A percentile compares a stretch with the other conserved stretches of the same genome.
Evolutionary conservation across 345 rosid genomes (phyloP).

Genomic region (Pistacia integerrima): DNA sequence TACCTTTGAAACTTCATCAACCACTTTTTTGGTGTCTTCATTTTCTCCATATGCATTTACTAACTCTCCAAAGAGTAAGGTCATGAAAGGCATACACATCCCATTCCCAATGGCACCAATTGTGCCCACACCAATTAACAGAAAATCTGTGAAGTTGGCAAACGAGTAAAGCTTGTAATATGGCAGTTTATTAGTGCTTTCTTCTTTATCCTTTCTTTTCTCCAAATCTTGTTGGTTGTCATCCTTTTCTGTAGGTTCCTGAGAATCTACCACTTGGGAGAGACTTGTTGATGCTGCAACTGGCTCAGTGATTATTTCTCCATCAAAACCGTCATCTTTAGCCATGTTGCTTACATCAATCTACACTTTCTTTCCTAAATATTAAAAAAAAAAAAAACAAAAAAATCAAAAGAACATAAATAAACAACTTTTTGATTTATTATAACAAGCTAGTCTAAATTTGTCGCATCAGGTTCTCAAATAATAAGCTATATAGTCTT

Average conservation of each 20-base stretch:
- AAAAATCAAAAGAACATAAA: too few relatives aligned
- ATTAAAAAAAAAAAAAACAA: too few relatives aligned
- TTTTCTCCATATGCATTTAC: conserved; percentile 40
- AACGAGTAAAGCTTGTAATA: conserved; percentile 43
- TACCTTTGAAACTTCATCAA: conserved; percentile 42
- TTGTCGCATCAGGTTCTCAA: too few relatives aligned
- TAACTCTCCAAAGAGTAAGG: conserved; percentile 38
- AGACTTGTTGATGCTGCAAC: conserved; percentile 4
- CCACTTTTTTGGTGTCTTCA: conserved; percentile 15
- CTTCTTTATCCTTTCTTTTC: conserved; percentile 22
- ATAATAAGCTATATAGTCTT: too few relatives aligned
- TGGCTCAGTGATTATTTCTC: conserved; percentile 3
- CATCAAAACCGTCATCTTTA: conserved; percentile 8
- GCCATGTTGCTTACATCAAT: conserved; percentile 16
- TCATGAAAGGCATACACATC: conserved; percentile 36
- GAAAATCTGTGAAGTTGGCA: conserved; percentile 32
- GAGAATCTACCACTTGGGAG: conserved; percentile 1
- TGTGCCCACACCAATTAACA: conserved; percentile 37
- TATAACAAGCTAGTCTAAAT: too few relatives aligned
- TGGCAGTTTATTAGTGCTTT: conserved; percentile 25
- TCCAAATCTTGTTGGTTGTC: neutral
- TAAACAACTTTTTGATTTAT: too few relatives aligned
- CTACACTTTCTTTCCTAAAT: too few relatives aligned
- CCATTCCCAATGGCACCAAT: conserved; percentile 40
- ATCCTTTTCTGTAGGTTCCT: neutral